phyloP scores from a whole-genome alignment of 805 yeast genomes.

The Yarrowia porcina region DNA sequence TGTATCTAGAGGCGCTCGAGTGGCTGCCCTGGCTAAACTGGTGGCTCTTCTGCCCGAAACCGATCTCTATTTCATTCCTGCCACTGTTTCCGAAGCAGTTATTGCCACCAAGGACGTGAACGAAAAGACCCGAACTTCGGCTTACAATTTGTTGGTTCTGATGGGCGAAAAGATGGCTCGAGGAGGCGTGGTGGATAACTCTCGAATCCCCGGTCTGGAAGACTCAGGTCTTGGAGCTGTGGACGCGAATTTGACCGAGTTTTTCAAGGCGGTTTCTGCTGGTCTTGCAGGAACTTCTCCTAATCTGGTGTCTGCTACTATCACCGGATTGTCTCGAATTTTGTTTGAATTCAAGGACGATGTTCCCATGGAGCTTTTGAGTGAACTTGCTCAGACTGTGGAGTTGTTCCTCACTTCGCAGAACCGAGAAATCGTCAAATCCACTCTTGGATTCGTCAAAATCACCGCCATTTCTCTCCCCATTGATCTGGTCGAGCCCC shows the following conservation, averaged over 20 bases:
- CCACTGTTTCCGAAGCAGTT: slow-evolving; percentile 80
- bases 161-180: slow-evolving; percentile 77
- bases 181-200: slow-evolving; percentile 61
- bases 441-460: slow-evolving; percentile 71
- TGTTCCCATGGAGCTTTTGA: slow-evolving; percentile 55
- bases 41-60: slow-evolving; percentile 59
- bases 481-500: slow-evolving; percentile 62
- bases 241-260: slow-evolving; percentile 71
- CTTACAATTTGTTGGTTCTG: slow-evolving; percentile 68
- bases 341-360: slow-evolving; percentile 77
- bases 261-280: slow-evolving; percentile 89
- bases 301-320: slow-evolving; percentile 95
- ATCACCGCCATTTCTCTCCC: slow-evolving; percentile 86
- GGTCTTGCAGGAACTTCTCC: slow-evolving; percentile 93
- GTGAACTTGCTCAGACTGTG: slow-evolving; percentile 80
- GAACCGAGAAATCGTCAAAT: slow-evolving; percentile 88
- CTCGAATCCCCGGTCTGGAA: slow-evolving; percentile 65
- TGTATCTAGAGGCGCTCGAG: slow-evolving; percentile 78
- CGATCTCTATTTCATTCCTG: slow-evolving; percentile 74
- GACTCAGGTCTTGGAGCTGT: slow-evolving; percentile 54
- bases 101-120: slow-evolving; percentile 87
- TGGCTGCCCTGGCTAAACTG: slow-evolving; percentile 61
- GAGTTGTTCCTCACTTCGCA: slow-evolving; percentile 87
- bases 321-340: slow-evolving; percentile 83
- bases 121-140: slow-evolving; percentile 81